Evolutionary conservation across 176 grass and related monocot genomes (phyloP), one percentile per base, ranked within the genome.

Genomic region (Bromus sterilis): DNA sequence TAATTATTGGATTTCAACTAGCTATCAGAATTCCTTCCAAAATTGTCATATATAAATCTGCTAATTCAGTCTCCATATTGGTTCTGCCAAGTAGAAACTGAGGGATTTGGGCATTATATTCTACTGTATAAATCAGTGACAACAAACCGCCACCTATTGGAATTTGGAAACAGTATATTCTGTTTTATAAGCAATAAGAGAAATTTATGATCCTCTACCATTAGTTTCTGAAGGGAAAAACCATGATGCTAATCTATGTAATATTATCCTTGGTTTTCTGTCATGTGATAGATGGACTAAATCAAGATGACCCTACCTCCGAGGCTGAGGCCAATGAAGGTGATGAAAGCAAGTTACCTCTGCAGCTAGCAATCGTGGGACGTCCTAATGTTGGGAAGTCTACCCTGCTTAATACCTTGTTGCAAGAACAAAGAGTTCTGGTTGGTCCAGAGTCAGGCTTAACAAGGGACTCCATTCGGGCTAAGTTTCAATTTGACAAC

Each of bases 381-480:
- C 81, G 92, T 26, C 95, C 95, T 69, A 98, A 98, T 92, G 95
- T 98, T 57, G 95, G 95, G 40, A 98, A 98, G 78, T 94, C 95
- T 66, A 98, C 95, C 80, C 66, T 98, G 42, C 76, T 98, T 58
- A 98, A 98, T 87, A 80, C 95, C 65, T 78, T 98, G 68, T 77
- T 98, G 80, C 92, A 98, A 93, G 92, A 98, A 82, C 71, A 94
- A 78, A 94, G 95, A 85, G 95, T 98, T 89, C 56, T 98, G 43
- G 95, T 98, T 88, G 95, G 92, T 36, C 95, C 95, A 39, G 95
- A 98, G 81, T 88, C 95, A 72, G 95, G 95, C 21, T 89, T 98
- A 71, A 94, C 95, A 65, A 98, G 95, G 82, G 95, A 98, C 68
- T 98, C 95, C 10, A 94, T 98, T 83, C 85, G 92, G 51, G 90